Evolutionary conservation across 306 rosid species (phyloP).

Genomic region (Dryas octopetala): DNA sequence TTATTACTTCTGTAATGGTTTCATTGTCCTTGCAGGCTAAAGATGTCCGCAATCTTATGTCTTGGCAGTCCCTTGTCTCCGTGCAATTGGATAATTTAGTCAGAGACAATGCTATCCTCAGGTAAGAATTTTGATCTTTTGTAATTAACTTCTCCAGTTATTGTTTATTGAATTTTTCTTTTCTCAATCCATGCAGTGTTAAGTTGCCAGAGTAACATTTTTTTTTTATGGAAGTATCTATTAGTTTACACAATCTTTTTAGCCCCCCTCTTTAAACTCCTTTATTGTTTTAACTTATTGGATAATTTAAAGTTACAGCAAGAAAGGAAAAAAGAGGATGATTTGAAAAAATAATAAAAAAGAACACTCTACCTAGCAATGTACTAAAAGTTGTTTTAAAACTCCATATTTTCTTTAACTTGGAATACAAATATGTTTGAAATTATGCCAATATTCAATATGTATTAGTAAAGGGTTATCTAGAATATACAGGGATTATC

Average conservation of each 20-base stretch:
- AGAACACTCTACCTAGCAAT: no score
- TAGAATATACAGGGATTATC: not conserved
- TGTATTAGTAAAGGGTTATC: not conserved
- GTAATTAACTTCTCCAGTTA: not conserved
- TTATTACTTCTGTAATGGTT: conserved; percentile 8
- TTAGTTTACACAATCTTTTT: not conserved
- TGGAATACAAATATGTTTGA: not conserved
- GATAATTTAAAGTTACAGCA: not conserved
- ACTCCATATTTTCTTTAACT: no score
- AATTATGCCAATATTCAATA: not conserved
- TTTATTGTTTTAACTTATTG: not conserved
- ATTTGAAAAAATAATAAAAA: no score
- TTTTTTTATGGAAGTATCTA: no score
- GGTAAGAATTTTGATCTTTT: conserved; percentile 46
- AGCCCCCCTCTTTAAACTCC: not conserved
- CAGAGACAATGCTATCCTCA: conserved; percentile 66
- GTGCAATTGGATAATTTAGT: conserved; percentile 59
- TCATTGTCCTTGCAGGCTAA: conserved; percentile 54
- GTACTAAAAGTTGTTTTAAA: not conserved
- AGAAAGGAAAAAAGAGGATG: not conserved
- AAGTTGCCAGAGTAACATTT: not conserved
- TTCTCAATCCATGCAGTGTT: not conserved
- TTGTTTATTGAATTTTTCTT: not conserved
- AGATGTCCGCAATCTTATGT: conserved; percentile 54
- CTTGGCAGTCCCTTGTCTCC: conserved; percentile 76